Percentiles rank a stretch among this genome's conserved stretches.
Conservation (phyloP, 495 filamentous ascomycete species). For the Ramalina intermedia region DNA sequence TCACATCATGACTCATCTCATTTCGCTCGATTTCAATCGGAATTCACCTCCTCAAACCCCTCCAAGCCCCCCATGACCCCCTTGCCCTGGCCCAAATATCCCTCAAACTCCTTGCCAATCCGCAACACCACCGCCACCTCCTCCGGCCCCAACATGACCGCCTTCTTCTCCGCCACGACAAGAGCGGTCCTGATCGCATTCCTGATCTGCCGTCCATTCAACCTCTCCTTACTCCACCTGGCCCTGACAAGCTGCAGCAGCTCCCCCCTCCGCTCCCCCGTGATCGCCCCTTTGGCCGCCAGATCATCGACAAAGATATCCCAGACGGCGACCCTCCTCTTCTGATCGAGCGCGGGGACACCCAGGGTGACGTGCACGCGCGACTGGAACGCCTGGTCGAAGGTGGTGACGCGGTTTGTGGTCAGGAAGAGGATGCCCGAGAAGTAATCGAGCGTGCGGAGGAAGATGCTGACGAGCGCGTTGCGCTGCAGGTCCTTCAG, state of each 20-base stretch:
- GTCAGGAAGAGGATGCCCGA: conserved; percentile 43
- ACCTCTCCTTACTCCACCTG: conserved; percentile 9
- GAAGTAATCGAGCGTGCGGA: conserved; percentile 41
- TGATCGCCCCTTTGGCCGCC: not conserved
- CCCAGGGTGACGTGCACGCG: conserved; percentile 30
- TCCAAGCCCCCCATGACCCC: conserved; percentile 5
- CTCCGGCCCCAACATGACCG: conserved; percentile 1
- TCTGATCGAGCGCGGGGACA: conserved; percentile 10
- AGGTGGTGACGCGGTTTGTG: conserved; percentile 32
- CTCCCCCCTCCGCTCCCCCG: not conserved
- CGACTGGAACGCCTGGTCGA: conserved; percentile 37
- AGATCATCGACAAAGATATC: conserved; percentile 11
- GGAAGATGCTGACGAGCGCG: conserved; percentile 35
- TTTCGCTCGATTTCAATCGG: not conserved
- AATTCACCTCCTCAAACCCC: conserved; percentile 8
- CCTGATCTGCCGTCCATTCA: conserved; percentile 15
- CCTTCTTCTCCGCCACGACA: conserved; percentile 13
- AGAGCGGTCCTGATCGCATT: conserved; percentile 12
- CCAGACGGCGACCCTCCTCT: conserved; percentile 6
- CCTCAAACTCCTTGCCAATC: conserved; percentile 12
- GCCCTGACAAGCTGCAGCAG: conserved; percentile 1
- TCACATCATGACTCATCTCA: too few relatives aligned
- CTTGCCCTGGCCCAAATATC: conserved; percentile 2
- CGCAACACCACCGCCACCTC: conserved; percentile 13
- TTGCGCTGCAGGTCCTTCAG: conserved; percentile 25